Evolutionary conservation across 2,329 filamentous ascomycete species (phyloP).

Genomic region (Ophiosphaerella korrae): DNA sequence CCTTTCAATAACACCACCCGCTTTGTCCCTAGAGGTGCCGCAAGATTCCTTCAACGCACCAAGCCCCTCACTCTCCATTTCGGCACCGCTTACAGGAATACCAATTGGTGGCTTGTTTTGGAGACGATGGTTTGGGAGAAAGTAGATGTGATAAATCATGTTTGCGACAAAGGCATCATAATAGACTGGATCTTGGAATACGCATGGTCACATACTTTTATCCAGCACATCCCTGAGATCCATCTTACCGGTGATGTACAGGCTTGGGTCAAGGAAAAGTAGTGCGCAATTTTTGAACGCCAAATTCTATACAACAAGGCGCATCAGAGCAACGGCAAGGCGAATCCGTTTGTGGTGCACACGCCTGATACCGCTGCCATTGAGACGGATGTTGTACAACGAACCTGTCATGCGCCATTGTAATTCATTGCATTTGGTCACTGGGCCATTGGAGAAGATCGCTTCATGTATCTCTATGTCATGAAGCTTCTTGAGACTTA

Average conservation of each 20-base stretch:
- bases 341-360: no score
- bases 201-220: slow-evolving; percentile 8
- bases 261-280: slow-evolving; percentile 22
- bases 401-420: no score
- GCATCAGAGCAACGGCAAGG: neutral
- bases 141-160: neutral
- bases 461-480: no score
- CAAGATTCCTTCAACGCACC: slow-evolving; percentile 8
- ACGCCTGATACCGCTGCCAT: slow-evolving; percentile 1
- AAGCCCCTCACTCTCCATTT: slow-evolving; percentile 9
- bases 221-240: slow-evolving; percentile 10
- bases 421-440: no score
- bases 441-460: no score
- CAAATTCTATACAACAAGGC: neutral
- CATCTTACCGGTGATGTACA: slow-evolving; percentile 17
- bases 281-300: slow-evolving; percentile 10
- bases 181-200: slow-evolving; percentile 21
- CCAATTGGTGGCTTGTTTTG: slow-evolving; percentile 13
- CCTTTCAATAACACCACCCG: slow-evolving; percentile 13
- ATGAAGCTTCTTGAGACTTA: no score
- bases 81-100: neutral
- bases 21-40: neutral
- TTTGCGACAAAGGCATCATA: slow-evolving; percentile 8
- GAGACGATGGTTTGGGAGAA: no score
- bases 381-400: no score